Evolutionary conservation across 352 stramenopile genomes (phyloP).

Genomic region (Phytophthora parvispora): DNA sequence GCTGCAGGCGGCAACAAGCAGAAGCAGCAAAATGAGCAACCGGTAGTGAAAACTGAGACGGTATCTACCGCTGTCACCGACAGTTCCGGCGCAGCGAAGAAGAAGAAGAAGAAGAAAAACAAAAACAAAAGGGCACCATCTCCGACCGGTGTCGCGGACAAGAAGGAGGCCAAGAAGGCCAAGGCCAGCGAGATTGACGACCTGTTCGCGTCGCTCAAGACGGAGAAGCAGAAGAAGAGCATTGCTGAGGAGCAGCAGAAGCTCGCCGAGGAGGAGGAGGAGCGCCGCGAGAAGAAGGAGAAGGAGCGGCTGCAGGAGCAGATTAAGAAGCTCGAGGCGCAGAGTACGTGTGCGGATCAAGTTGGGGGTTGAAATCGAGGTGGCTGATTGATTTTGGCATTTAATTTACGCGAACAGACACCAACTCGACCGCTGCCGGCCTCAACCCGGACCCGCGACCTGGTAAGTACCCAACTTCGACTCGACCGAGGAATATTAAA

Average conservation of each 20-base stretch:
- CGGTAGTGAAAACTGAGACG: neutral
- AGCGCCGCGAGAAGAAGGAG: conserved; percentile 58
- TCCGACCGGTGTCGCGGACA: neutral
- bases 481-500: neutral
- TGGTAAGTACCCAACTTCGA: conserved; percentile 46
- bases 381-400: neutral
- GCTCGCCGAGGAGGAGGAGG: conserved; percentile 52
- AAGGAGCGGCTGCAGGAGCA: conserved; percentile 76
- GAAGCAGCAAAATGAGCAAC: neutral
- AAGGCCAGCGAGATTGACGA: conserved; percentile 77
- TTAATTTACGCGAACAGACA: conserved; percentile 60
- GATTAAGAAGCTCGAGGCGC: conserved; percentile 85
- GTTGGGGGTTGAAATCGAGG: no score
- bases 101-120: conserved; percentile 78
- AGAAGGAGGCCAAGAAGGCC: conserved; percentile 36
- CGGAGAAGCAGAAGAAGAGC: conserved; percentile 78
- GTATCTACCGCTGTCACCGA: neutral
- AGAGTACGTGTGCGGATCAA: conserved; percentile 62
- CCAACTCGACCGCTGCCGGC: conserved; percentile 72
- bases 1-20: conserved; percentile 1
- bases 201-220: conserved; percentile 80
- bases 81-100: conserved; percentile 1
- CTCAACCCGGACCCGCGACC: conserved; percentile 79
- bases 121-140: conserved; percentile 40
- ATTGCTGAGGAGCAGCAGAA: conserved; percentile 67